Evolutionary conservation across 2,329 filamentous ascomycete genomes (phyloP), one percentile per base, ranked within the genome.

Genomic region (Aspergillus japonicus): DNA sequence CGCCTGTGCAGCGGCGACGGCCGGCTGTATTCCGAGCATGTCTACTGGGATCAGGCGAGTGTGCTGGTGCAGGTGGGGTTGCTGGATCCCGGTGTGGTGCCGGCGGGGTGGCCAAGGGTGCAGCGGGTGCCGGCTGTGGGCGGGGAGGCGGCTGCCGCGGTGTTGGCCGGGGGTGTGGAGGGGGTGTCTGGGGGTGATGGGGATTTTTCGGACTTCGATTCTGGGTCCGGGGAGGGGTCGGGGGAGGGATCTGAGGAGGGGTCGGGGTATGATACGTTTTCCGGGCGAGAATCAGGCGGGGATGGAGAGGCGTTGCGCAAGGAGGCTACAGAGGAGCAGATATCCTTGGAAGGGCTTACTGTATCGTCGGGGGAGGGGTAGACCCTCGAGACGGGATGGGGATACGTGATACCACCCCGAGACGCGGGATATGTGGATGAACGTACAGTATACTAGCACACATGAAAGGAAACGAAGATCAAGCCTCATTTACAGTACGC

Each of bases 41-140:
- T 58, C n/a, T 54, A 58, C 29, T 58, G 56, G 56, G 56, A 58
- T 16, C 56, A 58, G 44, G 56, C 56, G 10, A 58, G 56, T 26
- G 56, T 58, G 42, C 50, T 58, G 21, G n/a, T 42, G 21, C 56
- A 58, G 44, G 56, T 58, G 33, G 56, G 56, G 1, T 29, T 58
- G 16, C 29, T 58, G 29, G 56, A 58, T 49, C 42, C 56, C 2
- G 2, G 5, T 1, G 35, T 21, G 7, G 42, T 47, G n/a, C 50
- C 24, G 19, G 39, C 12, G 39, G 50, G 42, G 2, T 6, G 6
- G 19, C 16, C 48, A 21, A 6, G 19, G 2, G 19, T 49, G 2
- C 5, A 50, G 14, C 39, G 42, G 2, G 31, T 50, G 5, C 54
- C 42, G 23, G 26, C 39, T 5, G 42, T 47, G 14, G 29, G n/a